phyloP scores from a whole-genome alignment of 768 basidiomycete species.

The Lactarius deliciosus region DNA sequence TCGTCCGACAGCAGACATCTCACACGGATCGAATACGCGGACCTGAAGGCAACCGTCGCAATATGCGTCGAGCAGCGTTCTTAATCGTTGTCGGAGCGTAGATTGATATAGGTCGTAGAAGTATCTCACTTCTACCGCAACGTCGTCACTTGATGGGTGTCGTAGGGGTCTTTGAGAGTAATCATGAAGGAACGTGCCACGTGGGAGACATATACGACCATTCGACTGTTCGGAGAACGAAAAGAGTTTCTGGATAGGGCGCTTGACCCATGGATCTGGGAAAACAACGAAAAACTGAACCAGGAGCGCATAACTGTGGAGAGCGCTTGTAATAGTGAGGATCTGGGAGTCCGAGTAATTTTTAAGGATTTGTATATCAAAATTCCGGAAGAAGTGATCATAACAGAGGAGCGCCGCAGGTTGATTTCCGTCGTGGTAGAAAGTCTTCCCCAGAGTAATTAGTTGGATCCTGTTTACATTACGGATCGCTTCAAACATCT shows the following conservation, averaged over 20 bases:
- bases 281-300: neutral
- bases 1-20: neutral
- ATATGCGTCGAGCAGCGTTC: slow-evolving; percentile 9
- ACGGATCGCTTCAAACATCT: slow-evolving; percentile 18
- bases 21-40: slow-evolving; percentile 26
- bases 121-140: neutral
- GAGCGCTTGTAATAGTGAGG: neutral
- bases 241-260: slow-evolving; percentile 8
- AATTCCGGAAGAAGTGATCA: slow-evolving; percentile 17
- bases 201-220: slow-evolving; percentile 16
- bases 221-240: slow-evolving; percentile 11
- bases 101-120: slow-evolving; percentile 14
- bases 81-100: slow-evolving; percentile 15
- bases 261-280: slow-evolving; percentile 5
- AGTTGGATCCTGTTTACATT: neutral
- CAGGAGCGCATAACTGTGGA: slow-evolving; percentile 14
- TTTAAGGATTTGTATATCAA: neutral
- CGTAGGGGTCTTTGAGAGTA: neutral
- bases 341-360: slow-evolving; percentile 1
- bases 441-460: neutral
- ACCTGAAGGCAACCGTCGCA: slow-evolving; percentile 8
- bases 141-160: neutral
- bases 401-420: slow-evolving; percentile 25
- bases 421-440: neutral
- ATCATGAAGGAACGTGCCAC: slow-evolving; percentile 16